These are phyloP conservation scores for Mrakia hoshinonis DNA, from an alignment of 768 basidiomycete species.

Conservation along the genomic window DNA sequence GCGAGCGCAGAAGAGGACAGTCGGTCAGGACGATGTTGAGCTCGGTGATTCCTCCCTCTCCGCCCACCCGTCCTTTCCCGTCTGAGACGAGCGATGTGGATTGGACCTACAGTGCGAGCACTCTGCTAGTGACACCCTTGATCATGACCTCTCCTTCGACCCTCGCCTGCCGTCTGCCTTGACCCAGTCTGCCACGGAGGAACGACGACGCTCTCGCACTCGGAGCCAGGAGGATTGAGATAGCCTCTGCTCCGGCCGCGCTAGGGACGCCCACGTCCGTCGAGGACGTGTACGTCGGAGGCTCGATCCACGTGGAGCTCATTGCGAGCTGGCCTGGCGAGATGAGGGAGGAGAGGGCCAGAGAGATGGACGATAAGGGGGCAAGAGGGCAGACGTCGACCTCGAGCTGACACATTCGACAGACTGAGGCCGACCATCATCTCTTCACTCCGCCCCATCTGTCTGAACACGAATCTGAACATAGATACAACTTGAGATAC, in stretches of 20 bases:
- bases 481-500: too few species aligned
- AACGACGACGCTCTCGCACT: slow-evolving; percentile 5
- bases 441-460: too few species aligned
- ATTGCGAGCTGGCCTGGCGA: neutral
- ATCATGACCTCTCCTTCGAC: slow-evolving; percentile 23
- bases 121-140: slow-evolving; percentile 2
- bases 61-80: neutral
- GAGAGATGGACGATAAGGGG: too few species aligned
- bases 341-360: neutral
- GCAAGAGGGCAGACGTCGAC: too few species aligned
- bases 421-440: too few species aligned
- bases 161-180: neutral
- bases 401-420: too few species aligned
- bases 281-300: slow-evolving; percentile 20
- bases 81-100: too few species aligned
- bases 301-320: slow-evolving; percentile 15
- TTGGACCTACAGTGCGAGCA: neutral
- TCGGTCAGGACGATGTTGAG: neutral
- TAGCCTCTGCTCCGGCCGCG: neutral
- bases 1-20: neutral
- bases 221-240: slow-evolving; percentile 22
- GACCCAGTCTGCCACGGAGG: slow-evolving; percentile 7
- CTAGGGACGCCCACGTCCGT: neutral
- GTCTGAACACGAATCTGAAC: too few species aligned
- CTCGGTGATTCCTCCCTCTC: neutral